Evolutionary conservation across 2,329 filamentous ascomycete genomes (phyloP), one percentile per base, ranked within the genome.

Genomic region (Aureobasidium pullulans): DNA sequence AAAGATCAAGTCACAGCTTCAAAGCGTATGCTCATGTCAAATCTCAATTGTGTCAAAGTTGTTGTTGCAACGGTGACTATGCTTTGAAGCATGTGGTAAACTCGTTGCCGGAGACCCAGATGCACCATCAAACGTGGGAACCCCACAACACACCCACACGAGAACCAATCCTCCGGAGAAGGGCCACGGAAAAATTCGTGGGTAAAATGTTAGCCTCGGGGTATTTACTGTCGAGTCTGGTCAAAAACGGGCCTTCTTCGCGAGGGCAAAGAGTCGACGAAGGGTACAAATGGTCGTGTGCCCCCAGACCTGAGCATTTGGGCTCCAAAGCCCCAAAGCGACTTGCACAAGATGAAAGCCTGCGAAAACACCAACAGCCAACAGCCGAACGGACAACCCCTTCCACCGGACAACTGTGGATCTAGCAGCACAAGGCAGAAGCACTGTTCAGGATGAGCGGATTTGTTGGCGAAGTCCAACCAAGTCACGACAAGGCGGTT

Each of bases 131-230:
- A 56, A 56, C 31, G 52, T 56, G 52, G 39, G 52, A 44, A 48
- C 54, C 54, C 54, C 54, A 57, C 54, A 57, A 48, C 31, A 57
- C 54, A 47, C 54, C 54, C 54, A 57, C 54, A 40, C 43, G 39
- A 42, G 46, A 44, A 46, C 10, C 37, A 29, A 50, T 16, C 36
- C 39, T 53, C 57, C 57, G 57, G 46, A 59, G 48, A 53, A 59
- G 48, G 37, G 57, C 57, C 57, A 43, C 57, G 57, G 57, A 46
- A 52, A 23, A 59, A 59, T 40, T 23, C 28, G 39, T 46, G 54
- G 54, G 23, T 57, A 48, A 53, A 56, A 56, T 56, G 36, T 53
- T 59, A 59, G 57, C 57, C 57, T 59, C 57, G 57, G 57, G 57
- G 57, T 50, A 59, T 59, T 29, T 46, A 6, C 29, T 52, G 40